Percentiles rank a stretch among this genome's conserved stretches.
Evolutionary conservation across 306 rosid genomes (phyloP).

Genomic region (Vigna unguiculata): DNA sequence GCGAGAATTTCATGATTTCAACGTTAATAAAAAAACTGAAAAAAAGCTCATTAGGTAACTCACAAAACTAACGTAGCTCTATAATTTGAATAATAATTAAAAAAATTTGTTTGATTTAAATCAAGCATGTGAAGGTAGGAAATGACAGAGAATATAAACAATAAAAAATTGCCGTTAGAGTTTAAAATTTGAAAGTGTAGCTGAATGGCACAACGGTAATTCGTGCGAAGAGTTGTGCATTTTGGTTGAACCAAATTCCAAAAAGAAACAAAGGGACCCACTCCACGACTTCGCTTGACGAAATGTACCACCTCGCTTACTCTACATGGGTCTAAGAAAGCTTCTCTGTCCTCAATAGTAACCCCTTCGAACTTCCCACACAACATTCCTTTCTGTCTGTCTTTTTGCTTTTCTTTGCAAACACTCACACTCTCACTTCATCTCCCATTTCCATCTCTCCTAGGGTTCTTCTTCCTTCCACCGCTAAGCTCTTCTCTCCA

Average conservation of each 20-base stretch:
- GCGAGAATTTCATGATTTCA: no score
- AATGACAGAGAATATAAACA: no score
- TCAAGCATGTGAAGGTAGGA: no score
- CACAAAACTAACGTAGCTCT: no score
- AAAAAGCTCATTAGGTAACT: no score
- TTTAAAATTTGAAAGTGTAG: neutral
- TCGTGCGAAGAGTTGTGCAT: neutral
- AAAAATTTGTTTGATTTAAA: no score
- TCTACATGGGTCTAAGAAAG: neutral
- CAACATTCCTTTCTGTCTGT: constrained; percentile 39
- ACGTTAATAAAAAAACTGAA: no score
- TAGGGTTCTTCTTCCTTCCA: constrained; percentile 51
- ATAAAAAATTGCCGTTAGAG: no score
- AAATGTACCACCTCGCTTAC: neutral
- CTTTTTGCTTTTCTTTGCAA: constrained; percentile 51
- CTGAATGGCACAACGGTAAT: neutral
- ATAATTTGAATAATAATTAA: no score
- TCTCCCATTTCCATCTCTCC: constrained; percentile 37
- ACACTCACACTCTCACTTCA: constrained; percentile 6
- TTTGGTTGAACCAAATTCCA: neutral
- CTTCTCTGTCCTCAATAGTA: neutral
- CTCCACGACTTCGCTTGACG: constrained; percentile 31
- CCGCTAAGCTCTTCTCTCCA: neutral
- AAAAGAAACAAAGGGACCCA: constrained; percentile 12
- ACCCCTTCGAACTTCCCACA: neutral